These are phyloP conservation scores for Hericium rajendrae DNA, from an alignment of 768 basidiomycete species.

Conservation along the genomic window DNA sequence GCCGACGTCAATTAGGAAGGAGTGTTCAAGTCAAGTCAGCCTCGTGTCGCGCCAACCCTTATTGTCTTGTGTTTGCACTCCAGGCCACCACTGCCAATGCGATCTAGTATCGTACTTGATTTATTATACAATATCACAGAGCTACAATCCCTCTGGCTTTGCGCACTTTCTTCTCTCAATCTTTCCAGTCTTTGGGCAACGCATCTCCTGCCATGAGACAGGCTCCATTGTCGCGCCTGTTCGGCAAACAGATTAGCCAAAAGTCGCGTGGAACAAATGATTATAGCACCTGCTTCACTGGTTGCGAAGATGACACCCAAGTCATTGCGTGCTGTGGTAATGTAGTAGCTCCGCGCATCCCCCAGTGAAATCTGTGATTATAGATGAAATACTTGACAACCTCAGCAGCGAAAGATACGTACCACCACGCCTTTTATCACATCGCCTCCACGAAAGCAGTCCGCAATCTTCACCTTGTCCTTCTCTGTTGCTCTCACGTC, in stretches of 20 bases:
- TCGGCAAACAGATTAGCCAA: neutral
- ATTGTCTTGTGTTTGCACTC: neutral
- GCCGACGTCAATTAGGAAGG: slow-evolving; percentile 16
- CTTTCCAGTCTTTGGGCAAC: slow-evolving; percentile 71
- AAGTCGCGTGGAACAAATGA: neutral
- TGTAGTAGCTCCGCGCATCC: slow-evolving; percentile 85
- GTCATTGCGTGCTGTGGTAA: slow-evolving; percentile 84
- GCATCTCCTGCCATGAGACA: slow-evolving; percentile 87
- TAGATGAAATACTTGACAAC: neutral
- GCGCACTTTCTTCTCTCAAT: slow-evolving; percentile 81
- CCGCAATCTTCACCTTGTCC: slow-evolving; percentile 80
- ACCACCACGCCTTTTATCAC: slow-evolving; percentile 84
- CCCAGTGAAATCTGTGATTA: slow-evolving; percentile 72
- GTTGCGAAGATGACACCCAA: slow-evolving; percentile 88
- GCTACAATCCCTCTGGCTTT: slow-evolving; percentile 60
- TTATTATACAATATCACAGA: neutral
- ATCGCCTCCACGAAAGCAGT: slow-evolving; percentile 89
- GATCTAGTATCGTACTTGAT: neutral
- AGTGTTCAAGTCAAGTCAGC: slow-evolving; percentile 2
- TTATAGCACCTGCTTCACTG: slow-evolving; percentile 63
- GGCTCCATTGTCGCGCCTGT: slow-evolving; percentile 76
- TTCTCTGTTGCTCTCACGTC: slow-evolving; percentile 88
- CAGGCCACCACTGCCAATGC: neutral
- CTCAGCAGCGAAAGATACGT: slow-evolving; percentile 20
- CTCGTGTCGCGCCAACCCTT: neutral